Conservation (phyloP, 352 stramenopile species). For the Chrysophaeum taylorii region DNA sequence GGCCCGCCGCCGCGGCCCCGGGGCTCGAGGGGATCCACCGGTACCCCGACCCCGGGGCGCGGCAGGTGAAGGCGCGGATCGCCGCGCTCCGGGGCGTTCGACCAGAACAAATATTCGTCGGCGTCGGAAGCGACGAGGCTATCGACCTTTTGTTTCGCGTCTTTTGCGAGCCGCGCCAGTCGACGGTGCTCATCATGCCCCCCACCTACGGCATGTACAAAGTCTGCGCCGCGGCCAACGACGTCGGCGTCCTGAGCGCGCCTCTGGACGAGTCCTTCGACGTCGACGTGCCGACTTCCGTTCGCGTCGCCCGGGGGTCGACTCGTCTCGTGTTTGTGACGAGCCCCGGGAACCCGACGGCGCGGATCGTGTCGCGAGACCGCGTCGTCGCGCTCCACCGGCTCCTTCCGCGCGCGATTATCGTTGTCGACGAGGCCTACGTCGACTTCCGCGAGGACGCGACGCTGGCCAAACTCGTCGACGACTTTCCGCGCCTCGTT, state of each 20-base stretch:
- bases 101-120: conserved; percentile 87
- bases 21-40: conserved; percentile 71
- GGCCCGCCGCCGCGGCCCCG: conserved; percentile 63
- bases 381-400: no score
- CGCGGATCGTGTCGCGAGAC: conserved; percentile 88
- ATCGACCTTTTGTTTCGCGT: conserved; percentile 96
- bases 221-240: conserved; percentile 94
- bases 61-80: conserved; percentile 76
- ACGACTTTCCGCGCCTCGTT: conserved; percentile 80
- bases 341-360: conserved; percentile 92
- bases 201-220: conserved; percentile 99
- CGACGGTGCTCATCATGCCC: conserved; percentile 88
- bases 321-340: conserved; percentile 96
- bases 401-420: conserved; percentile 69
- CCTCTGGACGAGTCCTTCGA: conserved; percentile 46
- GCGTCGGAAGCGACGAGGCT: conserved; percentile 93
- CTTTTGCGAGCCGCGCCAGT: conserved; percentile 77
- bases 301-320: no score
- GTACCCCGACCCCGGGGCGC: conserved; percentile 88
- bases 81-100: conserved; percentile 53
- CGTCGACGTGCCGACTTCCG: conserved; percentile 68
- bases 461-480: conserved; percentile 59
- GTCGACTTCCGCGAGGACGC: conserved; percentile 77
- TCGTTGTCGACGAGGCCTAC: conserved; percentile 98
- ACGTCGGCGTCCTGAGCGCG: conserved; percentile 81